Evolutionary conservation across 345 rosid genomes (phyloP).

Genomic region (Barbarea vulgaris): DNA sequence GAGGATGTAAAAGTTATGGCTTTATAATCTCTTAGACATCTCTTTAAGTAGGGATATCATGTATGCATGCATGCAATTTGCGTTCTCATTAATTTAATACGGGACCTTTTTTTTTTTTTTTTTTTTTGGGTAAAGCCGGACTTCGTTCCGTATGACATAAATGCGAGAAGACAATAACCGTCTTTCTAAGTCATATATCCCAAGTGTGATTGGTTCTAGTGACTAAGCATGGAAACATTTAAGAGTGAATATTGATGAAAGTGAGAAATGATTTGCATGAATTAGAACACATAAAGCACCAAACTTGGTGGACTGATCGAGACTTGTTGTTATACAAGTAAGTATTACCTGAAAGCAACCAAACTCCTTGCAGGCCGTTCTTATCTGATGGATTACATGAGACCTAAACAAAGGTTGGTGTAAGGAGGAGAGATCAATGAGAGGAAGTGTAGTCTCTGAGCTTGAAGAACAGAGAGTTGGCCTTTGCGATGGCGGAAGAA

Average conservation of each 20-base stretch:
- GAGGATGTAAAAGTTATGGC: slow-evolving; percentile 17
- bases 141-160: slow-evolving; percentile 30
- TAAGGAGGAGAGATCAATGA: slow-evolving; percentile 37
- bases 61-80: slow-evolving; percentile 38
- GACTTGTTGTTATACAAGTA: not conserved
- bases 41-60: not conserved
- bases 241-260: slow-evolving; percentile 28
- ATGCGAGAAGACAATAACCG: slow-evolving; percentile 39
- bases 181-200: slow-evolving; percentile 27
- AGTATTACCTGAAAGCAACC: slow-evolving; percentile 44
- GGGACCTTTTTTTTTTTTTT: slow-evolving; percentile 12
- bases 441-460: slow-evolving; percentile 30
- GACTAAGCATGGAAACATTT: slow-evolving; percentile 2
- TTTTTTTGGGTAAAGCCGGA: no score
- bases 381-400: slow-evolving; percentile 17
- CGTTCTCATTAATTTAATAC: slow-evolving; percentile 26
- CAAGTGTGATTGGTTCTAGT: slow-evolving; percentile 22
- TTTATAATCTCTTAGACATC: slow-evolving; percentile 17
- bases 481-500: slow-evolving; percentile 40
- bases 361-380: slow-evolving; percentile 38
- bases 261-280: slow-evolving; percentile 11
- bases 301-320: not conserved
- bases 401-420: slow-evolving; percentile 35
- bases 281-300: not conserved
- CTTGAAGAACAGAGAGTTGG: slow-evolving; percentile 31